These are phyloP conservation scores for Globisporangium rhizosaccharum DNA, from an alignment of 352 stramenopile genomes.

Conservation along the genomic window DNA sequence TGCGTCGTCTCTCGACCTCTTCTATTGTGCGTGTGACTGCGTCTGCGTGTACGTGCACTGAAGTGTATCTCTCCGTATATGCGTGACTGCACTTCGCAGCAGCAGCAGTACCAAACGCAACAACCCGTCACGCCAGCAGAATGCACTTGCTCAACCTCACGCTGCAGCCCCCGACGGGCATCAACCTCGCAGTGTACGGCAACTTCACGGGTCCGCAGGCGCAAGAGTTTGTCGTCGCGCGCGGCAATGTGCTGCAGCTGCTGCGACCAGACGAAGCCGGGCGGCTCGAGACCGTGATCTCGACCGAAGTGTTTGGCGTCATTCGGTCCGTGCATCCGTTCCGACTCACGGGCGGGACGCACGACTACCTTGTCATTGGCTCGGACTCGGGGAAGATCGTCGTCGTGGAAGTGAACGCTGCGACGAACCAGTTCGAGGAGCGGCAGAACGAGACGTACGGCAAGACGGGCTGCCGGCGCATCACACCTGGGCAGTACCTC, in stretches of 20 bases:
- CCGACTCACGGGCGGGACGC: slow-evolving; percentile 72
- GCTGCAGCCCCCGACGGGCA: slow-evolving; percentile 76
- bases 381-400: slow-evolving; percentile 95
- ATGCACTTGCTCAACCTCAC: slow-evolving; percentile 89
- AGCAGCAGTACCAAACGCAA: not conserved
- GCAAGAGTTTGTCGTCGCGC: slow-evolving; percentile 94
- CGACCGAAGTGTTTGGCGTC: slow-evolving; percentile 87
- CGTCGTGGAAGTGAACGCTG: slow-evolving; percentile 92
- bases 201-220: slow-evolving; percentile 90
- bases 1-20: too few relatives aligned
- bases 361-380: slow-evolving; percentile 95
- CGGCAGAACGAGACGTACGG: slow-evolving; percentile 95
- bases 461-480: slow-evolving; percentile 94
- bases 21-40: not conserved
- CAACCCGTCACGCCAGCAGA: not conserved
- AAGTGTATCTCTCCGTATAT: too few relatives aligned
- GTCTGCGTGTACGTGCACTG: not conserved
- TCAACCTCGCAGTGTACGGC: slow-evolving; percentile 84
- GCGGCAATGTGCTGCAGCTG: slow-evolving; percentile 93
- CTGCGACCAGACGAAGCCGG: slow-evolving; percentile 76
- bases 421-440: slow-evolving; percentile 65
- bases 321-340: slow-evolving; percentile 92
- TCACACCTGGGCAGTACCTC: slow-evolving; percentile 97
- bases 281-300: slow-evolving; percentile 74
- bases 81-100: not conserved